These are phyloP conservation scores for Scutellaria barbata DNA, from an alignment of 257 asterid species.

Conservation along the genomic window DNA sequence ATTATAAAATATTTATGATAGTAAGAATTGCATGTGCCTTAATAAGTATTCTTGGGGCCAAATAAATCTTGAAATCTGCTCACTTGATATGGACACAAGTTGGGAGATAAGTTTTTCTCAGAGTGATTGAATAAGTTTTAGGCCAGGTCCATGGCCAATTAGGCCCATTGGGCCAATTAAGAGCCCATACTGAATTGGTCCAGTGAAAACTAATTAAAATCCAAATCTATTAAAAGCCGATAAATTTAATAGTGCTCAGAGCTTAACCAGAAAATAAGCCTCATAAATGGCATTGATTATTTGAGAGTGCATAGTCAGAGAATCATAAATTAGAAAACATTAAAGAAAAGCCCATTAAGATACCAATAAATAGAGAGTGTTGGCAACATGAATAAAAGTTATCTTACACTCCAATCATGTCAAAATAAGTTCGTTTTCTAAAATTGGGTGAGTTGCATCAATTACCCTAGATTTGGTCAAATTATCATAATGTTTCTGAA, in stretches of 20 bases:
- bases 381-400: no score
- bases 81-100: no score
- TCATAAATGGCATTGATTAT: conserved; percentile 31
- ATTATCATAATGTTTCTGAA: no score
- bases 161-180: no score
- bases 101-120: neutral
- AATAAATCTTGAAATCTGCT: no score
- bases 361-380: neutral
- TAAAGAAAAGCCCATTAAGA: conserved; percentile 8
- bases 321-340: neutral
- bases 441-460: no score
- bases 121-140: neutral
- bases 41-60: no score
- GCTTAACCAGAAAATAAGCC: conserved; percentile 1
- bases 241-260: neutral
- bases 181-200: neutral
- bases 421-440: no score
- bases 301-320: conserved; percentile 14
- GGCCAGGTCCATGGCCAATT: neutral
- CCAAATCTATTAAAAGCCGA: neutral
- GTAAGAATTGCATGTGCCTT: no score
- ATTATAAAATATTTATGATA: no score
- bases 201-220: neutral
- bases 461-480: no score
- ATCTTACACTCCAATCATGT: no score